Conservation (phyloP, 208 protist species). For the Trichomonas gallinae region DNA sequence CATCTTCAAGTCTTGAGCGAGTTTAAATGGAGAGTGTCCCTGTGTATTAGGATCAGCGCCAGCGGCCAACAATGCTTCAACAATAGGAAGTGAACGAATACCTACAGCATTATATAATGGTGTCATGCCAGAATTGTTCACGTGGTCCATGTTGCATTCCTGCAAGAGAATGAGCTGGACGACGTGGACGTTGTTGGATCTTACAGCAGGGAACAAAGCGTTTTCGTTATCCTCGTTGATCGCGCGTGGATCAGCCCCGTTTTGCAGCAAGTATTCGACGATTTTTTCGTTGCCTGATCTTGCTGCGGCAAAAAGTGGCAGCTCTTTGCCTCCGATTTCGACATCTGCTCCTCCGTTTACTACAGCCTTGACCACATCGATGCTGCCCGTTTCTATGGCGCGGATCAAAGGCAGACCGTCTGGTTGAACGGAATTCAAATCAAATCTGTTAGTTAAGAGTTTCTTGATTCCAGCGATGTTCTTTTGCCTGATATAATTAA, state of each 20-base stretch:
- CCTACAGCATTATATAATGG: neutral
- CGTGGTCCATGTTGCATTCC: neutral
- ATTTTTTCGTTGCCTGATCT: neutral
- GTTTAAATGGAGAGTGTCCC: neutral
- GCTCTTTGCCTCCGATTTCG: neutral
- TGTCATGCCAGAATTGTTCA: neutral
- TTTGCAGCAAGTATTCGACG: neutral
- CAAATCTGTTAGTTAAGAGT: neutral
- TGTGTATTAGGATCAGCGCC: neutral
- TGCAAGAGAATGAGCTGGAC: neutral
- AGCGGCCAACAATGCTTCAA: neutral
- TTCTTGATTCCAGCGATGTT: neutral
- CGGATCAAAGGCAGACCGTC: neutral
- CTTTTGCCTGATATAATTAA: neutral
- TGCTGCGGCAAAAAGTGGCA: neutral
- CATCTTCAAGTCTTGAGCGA: neutral
- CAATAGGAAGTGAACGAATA: neutral
- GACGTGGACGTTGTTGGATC: neutral
- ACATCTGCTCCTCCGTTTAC: neutral
- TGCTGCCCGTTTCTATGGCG: neutral
- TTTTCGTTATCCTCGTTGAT: neutral
- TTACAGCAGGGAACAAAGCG: neutral
- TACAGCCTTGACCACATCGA: neutral
- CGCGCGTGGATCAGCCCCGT: neutral
- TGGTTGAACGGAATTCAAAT: neutral